Base-by-base conservation (phyloP, 106 monocot genomes). In the Apostasia shenzhenica region DNA sequence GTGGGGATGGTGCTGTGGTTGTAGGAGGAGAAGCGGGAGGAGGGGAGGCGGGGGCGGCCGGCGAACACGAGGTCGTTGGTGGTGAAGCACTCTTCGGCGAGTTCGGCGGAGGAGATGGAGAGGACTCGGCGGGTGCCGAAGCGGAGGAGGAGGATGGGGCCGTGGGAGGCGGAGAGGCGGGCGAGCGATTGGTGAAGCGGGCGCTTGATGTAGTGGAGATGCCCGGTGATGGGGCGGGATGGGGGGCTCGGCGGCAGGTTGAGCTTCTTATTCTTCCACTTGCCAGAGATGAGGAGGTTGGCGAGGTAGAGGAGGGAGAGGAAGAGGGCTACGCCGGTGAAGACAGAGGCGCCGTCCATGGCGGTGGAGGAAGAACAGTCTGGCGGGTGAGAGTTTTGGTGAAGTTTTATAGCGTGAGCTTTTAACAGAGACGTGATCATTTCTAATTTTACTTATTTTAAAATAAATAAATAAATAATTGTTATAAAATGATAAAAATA, bases 111-210 rank as follows among this genome's bases (percentile, higher is more conserved):
- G 45, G 85, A 72, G 74, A 86, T 78, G 64, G 79, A 51, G 61
- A 84, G 84, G 41, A 71, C 79, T 0, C 52, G 75, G 14, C 75
- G 75, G 56, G 69, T 57, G 43, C 85, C 89, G 67, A 89, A 71
- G 14, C 70, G 82, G 76, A 86, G 83, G 61, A 26, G 50, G 61
- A 90, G 59, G 59, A 90, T 59, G 48, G 73, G 72, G 67, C 83
- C 83, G 57, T 82, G 68, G 41, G 6, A 40, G 72, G 50, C 46
- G 63, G 85, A 72, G 43, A 90, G 70, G 13, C 6, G 38, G 53
- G 80, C 72, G 3, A 90, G 78, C 41, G 78, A 48, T 12, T 67
- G 90, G 76, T 85, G 90, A 43, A 86, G 68, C 1, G 86, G 90
- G 8, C 68, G 67, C 12, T 50, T 66, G 63, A 90, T 42, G 60